Percentiles rank a stretch among this genome's conserved stretches.
phyloP scores from a whole-genome alignment of 2,329 filamentous ascomycete species.

The Cercospora canescens region DNA sequence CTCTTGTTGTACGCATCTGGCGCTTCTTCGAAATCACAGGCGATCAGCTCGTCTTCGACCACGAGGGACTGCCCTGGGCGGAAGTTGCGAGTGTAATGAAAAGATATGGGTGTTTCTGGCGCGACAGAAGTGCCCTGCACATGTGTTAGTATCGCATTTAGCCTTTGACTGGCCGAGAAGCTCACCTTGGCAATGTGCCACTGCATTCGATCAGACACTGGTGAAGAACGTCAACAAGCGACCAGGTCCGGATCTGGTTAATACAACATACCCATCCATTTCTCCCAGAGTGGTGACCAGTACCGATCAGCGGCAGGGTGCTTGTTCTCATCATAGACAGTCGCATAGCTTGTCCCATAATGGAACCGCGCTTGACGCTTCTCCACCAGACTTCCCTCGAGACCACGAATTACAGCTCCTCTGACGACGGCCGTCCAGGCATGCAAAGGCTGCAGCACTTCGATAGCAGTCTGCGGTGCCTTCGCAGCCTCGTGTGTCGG shows the following conservation, averaged over 20 bases:
- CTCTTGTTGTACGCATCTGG: slow-evolving; percentile 52
- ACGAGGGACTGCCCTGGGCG: slow-evolving; percentile 73
- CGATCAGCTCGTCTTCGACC: slow-evolving; percentile 78
- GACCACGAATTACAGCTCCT: slow-evolving; percentile 71
- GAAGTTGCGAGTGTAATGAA: slow-evolving; percentile 86
- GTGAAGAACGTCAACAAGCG: background rate
- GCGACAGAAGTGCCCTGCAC: slow-evolving; percentile 69
- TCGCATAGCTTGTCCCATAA: slow-evolving; percentile 80
- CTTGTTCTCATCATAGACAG: slow-evolving; percentile 70
- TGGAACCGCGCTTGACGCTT: slow-evolving; percentile 72
- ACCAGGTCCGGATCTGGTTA: too few species aligned
- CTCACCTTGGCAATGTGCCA: slow-evolving; percentile 67
- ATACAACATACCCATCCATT: slow-evolving; percentile 62
- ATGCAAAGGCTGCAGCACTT: slow-evolving; percentile 80
- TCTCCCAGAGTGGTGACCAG: slow-evolving; percentile 77
- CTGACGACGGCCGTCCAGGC: slow-evolving; percentile 80
- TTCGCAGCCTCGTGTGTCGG: slow-evolving; percentile 62
- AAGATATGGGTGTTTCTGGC: slow-evolving; percentile 71
- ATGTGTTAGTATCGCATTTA: slow-evolving; percentile 5
- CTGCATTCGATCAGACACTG: slow-evolving; percentile 75
- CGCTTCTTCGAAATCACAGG: slow-evolving; percentile 68
- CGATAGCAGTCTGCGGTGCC: slow-evolving; percentile 57
- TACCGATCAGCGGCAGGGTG: slow-evolving; percentile 73
- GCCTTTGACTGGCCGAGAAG: background rate
- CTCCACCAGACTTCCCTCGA: slow-evolving; percentile 79